phyloP scores from a whole-genome alignment of 257 asterid species.

The Perilla frutescens region DNA sequence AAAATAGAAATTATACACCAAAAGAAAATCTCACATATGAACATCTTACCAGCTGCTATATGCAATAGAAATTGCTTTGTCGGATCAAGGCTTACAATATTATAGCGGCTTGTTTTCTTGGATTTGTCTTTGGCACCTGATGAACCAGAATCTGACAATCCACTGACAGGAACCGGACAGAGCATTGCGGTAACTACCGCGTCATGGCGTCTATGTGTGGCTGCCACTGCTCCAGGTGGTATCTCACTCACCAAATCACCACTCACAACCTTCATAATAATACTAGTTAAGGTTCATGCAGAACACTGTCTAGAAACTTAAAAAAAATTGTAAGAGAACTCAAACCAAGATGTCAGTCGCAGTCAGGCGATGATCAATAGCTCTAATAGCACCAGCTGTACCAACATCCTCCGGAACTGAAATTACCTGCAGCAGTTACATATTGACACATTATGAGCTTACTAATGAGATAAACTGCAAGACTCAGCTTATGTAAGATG shows the following conservation, averaged over 20 bases:
- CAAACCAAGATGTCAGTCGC: conserved; percentile 89
- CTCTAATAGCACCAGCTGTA: conserved; percentile 96
- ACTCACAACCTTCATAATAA: conserved; percentile 76
- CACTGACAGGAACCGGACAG: conserved; percentile 88
- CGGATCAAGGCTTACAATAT: conserved; percentile 89
- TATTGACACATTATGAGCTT: conserved; percentile 24
- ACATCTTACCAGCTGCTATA: conserved; percentile 82
- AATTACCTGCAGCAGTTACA: conserved; percentile 68
- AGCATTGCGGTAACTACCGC: conserved; percentile 97
- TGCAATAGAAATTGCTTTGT: conserved; percentile 87
- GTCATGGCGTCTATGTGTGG: conserved; percentile 92
- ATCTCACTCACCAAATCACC: conserved; percentile 97
- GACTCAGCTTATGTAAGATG: conserved; percentile 11
- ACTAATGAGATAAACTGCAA: background rate
- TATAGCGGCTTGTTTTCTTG: conserved; percentile 75
- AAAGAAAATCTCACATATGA: conserved; percentile 23
- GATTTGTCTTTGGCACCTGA: conserved; percentile 92
- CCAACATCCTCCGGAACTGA: conserved; percentile 97
- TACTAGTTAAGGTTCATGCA: conserved; percentile 35
- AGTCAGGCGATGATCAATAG: conserved; percentile 83
- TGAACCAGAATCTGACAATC: conserved; percentile 81
- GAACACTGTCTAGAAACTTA: conserved; percentile 22
- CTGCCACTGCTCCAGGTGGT: conserved; percentile 92
- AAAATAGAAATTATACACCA: conserved; percentile 26
- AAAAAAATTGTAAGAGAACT: conserved; percentile 22